Percentiles rank a stretch among this genome's conserved stretches.
Evolutionary conservation across 2,329 filamentous ascomycete genomes (phyloP).

Genomic region (Claviceps cyperi): DNA sequence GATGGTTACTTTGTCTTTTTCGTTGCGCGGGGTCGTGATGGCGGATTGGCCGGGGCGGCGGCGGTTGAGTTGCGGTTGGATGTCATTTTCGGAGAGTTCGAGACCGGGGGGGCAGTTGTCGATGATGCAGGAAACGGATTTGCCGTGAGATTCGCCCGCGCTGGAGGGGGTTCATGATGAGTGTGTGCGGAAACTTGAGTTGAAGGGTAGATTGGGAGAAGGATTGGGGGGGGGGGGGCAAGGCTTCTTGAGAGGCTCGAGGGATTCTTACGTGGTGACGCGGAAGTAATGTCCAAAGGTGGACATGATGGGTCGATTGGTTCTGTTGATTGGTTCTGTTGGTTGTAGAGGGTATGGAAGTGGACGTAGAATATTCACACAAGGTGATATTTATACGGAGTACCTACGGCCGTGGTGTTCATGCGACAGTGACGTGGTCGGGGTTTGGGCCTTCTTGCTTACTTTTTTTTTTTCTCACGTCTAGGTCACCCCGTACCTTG

Average conservation of each 20-base stretch:
- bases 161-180: conserved; percentile 12
- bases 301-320: conserved; percentile 45
- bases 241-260: background rate
- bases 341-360: background rate
- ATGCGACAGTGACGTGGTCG: background rate
- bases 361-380: background rate
- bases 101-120: conserved; percentile 85
- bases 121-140: conserved; percentile 86
- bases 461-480: background rate
- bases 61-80: conserved; percentile 89
- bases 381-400: background rate
- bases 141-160: conserved; percentile 63
- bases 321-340: background rate
- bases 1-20: conserved; percentile 83
- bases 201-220: background rate
- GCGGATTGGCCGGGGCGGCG: conserved; percentile 77
- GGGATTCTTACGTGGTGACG: conserved; percentile 54
- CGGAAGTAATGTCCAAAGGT: conserved; percentile 73
- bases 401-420: no score
- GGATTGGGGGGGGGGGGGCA: background rate
- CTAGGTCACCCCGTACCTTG: no score
- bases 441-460: background rate
- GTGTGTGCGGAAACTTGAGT: background rate
- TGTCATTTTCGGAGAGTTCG: conserved; percentile 69
- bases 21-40: conserved; percentile 82